A percentile compares a stretch with the other conserved stretches of the same genome.
Conservation (phyloP, 1,139 yeast genomes). For the Pichia sp. region DNA sequence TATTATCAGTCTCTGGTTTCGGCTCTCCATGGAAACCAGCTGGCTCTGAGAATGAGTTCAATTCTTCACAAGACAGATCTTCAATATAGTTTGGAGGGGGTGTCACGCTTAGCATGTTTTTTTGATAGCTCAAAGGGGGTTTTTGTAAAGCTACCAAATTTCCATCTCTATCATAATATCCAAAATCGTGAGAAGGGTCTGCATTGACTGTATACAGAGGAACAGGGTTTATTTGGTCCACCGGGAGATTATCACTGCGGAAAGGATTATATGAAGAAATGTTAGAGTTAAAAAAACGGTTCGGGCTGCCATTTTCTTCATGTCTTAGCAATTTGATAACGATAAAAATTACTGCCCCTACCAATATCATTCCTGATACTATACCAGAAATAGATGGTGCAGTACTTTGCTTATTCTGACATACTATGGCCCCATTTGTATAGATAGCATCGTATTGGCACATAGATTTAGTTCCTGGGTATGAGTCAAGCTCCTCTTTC, state of each 20-base stretch:
- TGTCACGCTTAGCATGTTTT: background rate
- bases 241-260: background rate
- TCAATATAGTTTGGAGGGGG: background rate
- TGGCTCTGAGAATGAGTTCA: no score
- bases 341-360: background rate
- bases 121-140: constrained; percentile 1
- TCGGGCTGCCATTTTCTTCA: background rate
- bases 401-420: background rate
- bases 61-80: no score
- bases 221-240: background rate
- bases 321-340: background rate
- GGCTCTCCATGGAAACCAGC: no score
- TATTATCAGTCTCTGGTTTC: no score
- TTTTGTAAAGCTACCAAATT: background rate
- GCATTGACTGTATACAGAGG: constrained; percentile 25
- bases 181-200: constrained; percentile 12
- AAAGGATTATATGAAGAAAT: background rate
- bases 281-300: background rate
- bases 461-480: background rate
- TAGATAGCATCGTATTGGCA: constrained; percentile 1
- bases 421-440: background rate
- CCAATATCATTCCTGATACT: background rate
- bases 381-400: background rate
- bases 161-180: constrained; percentile 3
- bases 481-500: background rate